phyloP scores from a whole-genome alignment of 192 early-diverging fungal genomes.

The Backusella parvicylindrica region DNA sequence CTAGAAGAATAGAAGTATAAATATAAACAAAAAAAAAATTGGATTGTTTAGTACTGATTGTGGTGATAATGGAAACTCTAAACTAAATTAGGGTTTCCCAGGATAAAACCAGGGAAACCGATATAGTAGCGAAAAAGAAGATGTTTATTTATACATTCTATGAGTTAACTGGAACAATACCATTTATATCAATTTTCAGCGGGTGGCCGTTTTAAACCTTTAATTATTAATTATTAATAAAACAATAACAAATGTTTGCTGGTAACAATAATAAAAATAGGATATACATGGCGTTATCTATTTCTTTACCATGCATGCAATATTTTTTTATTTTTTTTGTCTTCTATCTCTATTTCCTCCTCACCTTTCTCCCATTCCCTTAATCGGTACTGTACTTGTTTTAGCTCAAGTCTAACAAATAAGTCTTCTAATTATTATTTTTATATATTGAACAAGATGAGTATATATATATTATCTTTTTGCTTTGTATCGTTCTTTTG shows the following conservation, averaged over 20 bases:
- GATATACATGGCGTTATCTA: background rate
- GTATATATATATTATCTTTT: background rate
- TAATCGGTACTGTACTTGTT: background rate
- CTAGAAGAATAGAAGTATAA: background rate
- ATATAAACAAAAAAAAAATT: background rate
- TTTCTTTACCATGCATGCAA: background rate
- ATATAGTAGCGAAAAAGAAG: background rate
- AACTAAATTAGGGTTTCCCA: background rate
- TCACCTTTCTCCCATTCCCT: background rate
- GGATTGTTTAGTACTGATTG: background rate
- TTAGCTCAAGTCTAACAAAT: background rate
- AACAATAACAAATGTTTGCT: background rate
- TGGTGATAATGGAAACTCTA: background rate
- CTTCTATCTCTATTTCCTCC: background rate
- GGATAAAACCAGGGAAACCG: background rate
- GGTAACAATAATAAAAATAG: background rate
- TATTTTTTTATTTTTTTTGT: background rate
- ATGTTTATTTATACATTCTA: background rate
- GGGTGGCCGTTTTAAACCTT: background rate
- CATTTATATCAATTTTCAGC: background rate
- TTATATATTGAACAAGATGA: background rate
- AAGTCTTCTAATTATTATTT: background rate
- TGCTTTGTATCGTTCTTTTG: conserved; percentile 12
- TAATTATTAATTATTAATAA: background rate
- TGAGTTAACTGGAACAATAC: background rate